These are phyloP conservation scores for Podaxis mareebaensis DNA, from an alignment of 768 basidiomycete species.

Conservation along the genomic window DNA sequence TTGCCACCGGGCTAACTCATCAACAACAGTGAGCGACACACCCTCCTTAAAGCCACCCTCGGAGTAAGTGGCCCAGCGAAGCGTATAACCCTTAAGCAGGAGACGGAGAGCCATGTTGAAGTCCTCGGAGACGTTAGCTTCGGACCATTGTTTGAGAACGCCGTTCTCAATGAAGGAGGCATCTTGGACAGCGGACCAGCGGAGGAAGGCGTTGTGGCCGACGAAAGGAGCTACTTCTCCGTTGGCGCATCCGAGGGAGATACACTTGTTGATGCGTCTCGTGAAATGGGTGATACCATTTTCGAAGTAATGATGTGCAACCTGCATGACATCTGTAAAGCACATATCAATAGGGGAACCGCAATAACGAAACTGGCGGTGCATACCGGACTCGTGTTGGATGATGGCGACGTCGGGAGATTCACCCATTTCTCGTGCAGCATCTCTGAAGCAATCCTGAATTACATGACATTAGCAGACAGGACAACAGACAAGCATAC, in stretches of 20 bases:
- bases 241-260: constrained; percentile 76
- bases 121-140: constrained; percentile 79
- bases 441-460: constrained; percentile 87
- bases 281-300: constrained; percentile 91
- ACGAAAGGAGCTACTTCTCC: constrained; percentile 85
- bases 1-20: constrained; percentile 91
- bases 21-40: constrained; percentile 81
- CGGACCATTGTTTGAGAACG: constrained; percentile 69
- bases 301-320: constrained; percentile 86
- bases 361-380: neutral
- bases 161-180: constrained; percentile 73
- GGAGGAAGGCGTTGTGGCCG: constrained; percentile 84
- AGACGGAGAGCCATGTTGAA: constrained; percentile 76
- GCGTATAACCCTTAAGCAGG: constrained; percentile 67
- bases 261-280: constrained; percentile 81
- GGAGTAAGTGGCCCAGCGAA: constrained; percentile 84
- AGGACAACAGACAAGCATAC: neutral
- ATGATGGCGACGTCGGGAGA: constrained; percentile 84
- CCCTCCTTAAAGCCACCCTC: constrained; percentile 89
- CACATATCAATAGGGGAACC: neutral
- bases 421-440: constrained; percentile 80
- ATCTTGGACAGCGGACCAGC: constrained; percentile 88
- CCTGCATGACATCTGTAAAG: constrained; percentile 76
- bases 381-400: constrained; percentile 77
- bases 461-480: neutral